Evolutionary conservation across 2,329 filamentous ascomycete genomes (phyloP), one percentile per base, ranked within the genome.

Genomic region (Neurospora sp.): DNA sequence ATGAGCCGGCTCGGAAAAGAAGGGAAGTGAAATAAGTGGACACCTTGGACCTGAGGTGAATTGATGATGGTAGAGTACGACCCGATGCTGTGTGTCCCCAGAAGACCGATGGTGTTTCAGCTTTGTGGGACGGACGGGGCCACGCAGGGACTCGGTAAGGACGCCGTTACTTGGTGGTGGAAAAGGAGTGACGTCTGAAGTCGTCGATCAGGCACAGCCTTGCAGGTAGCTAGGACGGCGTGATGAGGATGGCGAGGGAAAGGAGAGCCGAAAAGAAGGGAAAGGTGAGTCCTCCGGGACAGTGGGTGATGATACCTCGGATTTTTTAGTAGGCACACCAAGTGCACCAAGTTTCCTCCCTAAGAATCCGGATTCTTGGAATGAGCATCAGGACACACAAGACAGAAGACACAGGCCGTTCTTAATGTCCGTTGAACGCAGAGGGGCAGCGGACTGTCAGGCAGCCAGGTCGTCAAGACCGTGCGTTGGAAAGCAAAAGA

Each of bases 31-130:
- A 58, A 9, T 33, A 58, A 62, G 52, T 62, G 52, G 52, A 33
- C 23, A 67, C 68, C 71, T 19, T 66, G 39, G 70, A 68, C 67
- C 70, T 76, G 74, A 75, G 72, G 72, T 75, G 40, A 70, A 43
- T 36, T 66, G 69, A 68, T 71, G 72, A 74, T 75, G 74, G 8
- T 62, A 62, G 52, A 62, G 28, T 62, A 62, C 28, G 67, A 70
- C 68, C 67, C 66, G 38, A 58, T 67, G 52, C 28, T 36, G 52
- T 62, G 52, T 36, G 52, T 74, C 72, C 73, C 71, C 72, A 69
- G 73, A 73, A 68, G 72, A 69, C 69, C 70, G 72, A 76, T 77
- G 76, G 75, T 76, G 81, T 83, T 83, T 82, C 81, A 83, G 78
- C 73, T 74, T 76, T 76, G 78, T 77, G 76, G 77, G 75, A 77